phyloP scores from a whole-genome alignment of 2,329 filamentous ascomycete species.

The Chaetomium sp. region DNA sequence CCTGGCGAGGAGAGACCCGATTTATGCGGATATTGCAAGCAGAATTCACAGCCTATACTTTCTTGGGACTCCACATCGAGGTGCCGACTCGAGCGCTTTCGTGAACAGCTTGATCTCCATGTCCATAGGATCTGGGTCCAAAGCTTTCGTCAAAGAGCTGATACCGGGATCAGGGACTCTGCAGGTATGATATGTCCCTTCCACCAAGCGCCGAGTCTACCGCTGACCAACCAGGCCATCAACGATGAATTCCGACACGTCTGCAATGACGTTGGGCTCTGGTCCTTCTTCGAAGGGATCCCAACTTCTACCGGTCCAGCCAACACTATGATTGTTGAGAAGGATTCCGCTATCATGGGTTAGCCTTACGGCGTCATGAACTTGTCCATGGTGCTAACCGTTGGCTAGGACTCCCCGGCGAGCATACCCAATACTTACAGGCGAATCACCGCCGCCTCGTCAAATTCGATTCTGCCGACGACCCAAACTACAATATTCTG shows the following conservation, averaged over 20 bases:
- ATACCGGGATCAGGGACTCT: constrained; percentile 27
- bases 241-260: constrained; percentile 40
- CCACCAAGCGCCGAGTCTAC: no score
- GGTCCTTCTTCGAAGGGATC: constrained; percentile 38
- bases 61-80: constrained; percentile 38
- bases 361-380: neutral
- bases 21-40: constrained; percentile 30
- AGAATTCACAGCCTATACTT: constrained; percentile 39
- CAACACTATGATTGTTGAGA: constrained; percentile 36
- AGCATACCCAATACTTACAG: constrained; percentile 34
- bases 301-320: constrained; percentile 31
- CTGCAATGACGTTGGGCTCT: constrained; percentile 34
- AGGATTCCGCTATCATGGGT: constrained; percentile 35
- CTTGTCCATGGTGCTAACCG: neutral
- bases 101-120: constrained; percentile 30
- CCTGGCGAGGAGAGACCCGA: constrained; percentile 29
- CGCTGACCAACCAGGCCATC: constrained; percentile 30
- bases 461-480: constrained; percentile 34
- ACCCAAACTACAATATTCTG: constrained; percentile 36
- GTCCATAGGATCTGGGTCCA: constrained; percentile 30
- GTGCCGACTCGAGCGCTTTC: constrained; percentile 32
- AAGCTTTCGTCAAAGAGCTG: constrained; percentile 37
- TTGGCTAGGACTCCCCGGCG: constrained; percentile 29
- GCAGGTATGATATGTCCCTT: neutral
- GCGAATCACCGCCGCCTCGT: constrained; percentile 37